Evolutionary conservation across 805 yeast species (phyloP), one percentile per base, ranked within the genome.

Genomic region (Teunomyces stri): DNA sequence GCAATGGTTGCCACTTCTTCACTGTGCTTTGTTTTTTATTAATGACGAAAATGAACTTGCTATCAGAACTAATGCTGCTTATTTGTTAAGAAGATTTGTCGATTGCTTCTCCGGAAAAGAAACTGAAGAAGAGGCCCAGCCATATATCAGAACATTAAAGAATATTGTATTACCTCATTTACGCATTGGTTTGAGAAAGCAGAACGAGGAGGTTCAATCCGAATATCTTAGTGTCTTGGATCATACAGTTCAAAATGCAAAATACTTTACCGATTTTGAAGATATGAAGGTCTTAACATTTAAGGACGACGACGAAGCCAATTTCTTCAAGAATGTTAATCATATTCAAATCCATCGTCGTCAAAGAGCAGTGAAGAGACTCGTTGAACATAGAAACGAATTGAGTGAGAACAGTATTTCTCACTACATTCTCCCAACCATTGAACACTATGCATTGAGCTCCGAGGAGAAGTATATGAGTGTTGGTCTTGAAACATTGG

Each of bases 301-400:
- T 56, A 55, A 57, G 16, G 74, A 78, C 44, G 84, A 84, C 36
- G 95, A 89, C 56, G 97, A 90, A 56, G 86, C 89, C 3, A 84
- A 89, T 64, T 87, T 89, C 60, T 89, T 89, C 66, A 62, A 69
- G 37, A 89, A 90, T 56, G 75, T 94, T 42, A 78, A 76, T 50
- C 97, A 92, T 63, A 82, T 92, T 31, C 99, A 92, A 68, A 57
- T 85, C 7, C 89, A 85, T 59, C 81, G 96, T 68, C 85, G 97
- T 56, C 90, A 87, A 63, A 78, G 90, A 57, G 96, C 98, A 0
- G 75, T 92, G 18, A 78, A 81, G 57, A 76, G 87, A 49, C 66
- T 91, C 25, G 75, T 76, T 9, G 81, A 74, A 4, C 57, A 75
- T 37, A 77, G 81, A 5, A 48, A 62, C 16, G 53, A 70, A 5